These are phyloP conservation scores for Dactylellina leptospora DNA, from an alignment of 2,329 filamentous ascomycete genomes.

Conservation along the genomic window DNA sequence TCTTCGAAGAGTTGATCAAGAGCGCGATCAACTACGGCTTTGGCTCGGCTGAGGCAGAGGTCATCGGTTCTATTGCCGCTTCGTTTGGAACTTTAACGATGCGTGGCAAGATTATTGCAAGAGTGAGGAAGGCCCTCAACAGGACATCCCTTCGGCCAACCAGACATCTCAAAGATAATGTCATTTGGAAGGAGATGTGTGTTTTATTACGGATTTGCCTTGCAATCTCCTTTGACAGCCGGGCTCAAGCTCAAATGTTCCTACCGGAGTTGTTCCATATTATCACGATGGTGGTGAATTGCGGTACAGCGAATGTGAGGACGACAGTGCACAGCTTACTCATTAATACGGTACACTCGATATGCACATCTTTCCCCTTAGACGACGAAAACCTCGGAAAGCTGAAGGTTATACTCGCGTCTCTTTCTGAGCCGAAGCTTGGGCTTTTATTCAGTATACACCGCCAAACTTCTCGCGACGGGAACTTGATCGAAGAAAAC, in stretches of 20 bases:
- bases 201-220: conserved; percentile 73
- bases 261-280: conserved; percentile 75
- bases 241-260: conserved; percentile 73
- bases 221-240: conserved; percentile 73
- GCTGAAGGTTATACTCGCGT: conserved; percentile 67
- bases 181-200: conserved; percentile 75
- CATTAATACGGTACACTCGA: conserved; percentile 73
- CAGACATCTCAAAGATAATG: conserved; percentile 71
- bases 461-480: conserved; percentile 56
- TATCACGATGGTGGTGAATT: conserved; percentile 75
- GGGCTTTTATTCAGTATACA: conserved; percentile 67
- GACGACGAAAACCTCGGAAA: conserved; percentile 69
- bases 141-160: conserved; percentile 74
- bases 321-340: conserved; percentile 71
- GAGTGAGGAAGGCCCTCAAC: conserved; percentile 73
- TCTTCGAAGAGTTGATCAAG: conserved; percentile 73
- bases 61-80: conserved; percentile 70
- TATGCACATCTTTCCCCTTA: conserved; percentile 72
- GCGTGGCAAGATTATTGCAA: conserved; percentile 71
- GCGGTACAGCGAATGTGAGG: conserved; percentile 68
- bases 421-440: conserved; percentile 69
- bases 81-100: conserved; percentile 73
- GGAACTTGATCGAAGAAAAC: conserved; percentile 55
- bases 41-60: conserved; percentile 69
- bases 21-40: conserved; percentile 66